phyloP scores from a whole-genome alignment of 1,284 basidiomycete species.

The Irpex sp. region DNA sequence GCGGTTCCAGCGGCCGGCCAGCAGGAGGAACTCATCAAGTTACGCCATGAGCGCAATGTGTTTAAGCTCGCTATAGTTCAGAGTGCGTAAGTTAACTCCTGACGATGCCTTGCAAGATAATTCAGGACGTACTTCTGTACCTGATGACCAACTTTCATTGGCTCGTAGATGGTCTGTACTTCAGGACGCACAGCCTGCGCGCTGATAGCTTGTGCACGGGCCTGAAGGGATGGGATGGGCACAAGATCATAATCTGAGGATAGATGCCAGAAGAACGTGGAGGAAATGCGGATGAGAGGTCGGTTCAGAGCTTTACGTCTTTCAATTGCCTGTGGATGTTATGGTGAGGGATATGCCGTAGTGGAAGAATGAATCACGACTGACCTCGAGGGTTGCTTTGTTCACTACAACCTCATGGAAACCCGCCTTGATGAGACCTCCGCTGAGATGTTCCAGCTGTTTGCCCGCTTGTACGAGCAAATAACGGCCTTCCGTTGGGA shows the following conservation, averaged over 20 bases:
- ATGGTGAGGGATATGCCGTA: neutral
- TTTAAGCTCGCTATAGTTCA: slow-evolving; percentile 62
- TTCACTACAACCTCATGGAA: slow-evolving; percentile 92
- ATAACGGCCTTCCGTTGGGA: slow-evolving; percentile 69
- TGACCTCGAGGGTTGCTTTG: slow-evolving; percentile 67
- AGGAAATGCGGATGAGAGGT: slow-evolving; percentile 88
- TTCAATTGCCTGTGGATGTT: slow-evolving; percentile 54
- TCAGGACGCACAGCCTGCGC: slow-evolving; percentile 35
- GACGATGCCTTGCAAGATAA: neutral
- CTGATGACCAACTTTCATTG: slow-evolving; percentile 84
- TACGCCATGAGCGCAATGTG: slow-evolving; percentile 74
- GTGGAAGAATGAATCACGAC: slow-evolving; percentile 1
- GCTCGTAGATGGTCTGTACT: slow-evolving; percentile 52
- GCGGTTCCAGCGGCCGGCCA: too few species aligned
- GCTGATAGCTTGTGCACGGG: slow-evolving; percentile 39
- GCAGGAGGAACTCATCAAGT: neutral
- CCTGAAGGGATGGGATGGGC: slow-evolving; percentile 56
- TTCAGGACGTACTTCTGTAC: slow-evolving; percentile 66
- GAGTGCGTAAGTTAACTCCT: slow-evolving; percentile 5
- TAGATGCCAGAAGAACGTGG: slow-evolving; percentile 93
- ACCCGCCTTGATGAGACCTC: slow-evolving; percentile 87
- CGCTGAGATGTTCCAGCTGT: slow-evolving; percentile 86
- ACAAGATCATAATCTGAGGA: slow-evolving; percentile 78
- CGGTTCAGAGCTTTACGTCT: slow-evolving; percentile 55
- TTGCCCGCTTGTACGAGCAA: slow-evolving; percentile 88